Base-by-base conservation (phyloP, 1,284 basidiomycete genomes). In the Moniliophthora roreri region DNA sequence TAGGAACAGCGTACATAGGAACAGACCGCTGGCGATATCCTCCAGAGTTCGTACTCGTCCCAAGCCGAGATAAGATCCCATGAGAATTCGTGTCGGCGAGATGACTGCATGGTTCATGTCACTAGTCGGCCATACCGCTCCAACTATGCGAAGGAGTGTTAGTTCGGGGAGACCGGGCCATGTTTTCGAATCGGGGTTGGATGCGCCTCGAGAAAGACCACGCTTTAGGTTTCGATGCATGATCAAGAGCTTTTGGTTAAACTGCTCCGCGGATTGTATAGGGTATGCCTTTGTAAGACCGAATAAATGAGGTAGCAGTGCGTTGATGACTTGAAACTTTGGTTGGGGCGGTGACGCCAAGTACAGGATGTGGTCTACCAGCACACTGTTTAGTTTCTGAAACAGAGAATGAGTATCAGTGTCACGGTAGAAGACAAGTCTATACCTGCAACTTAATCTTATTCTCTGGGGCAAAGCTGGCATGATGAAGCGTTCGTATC, bases 161-260 rank as follows among this genome's bases (percentile, higher is more conserved):
- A 99, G 77, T 67, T 99, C 97, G 3, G 93, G 75, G 1, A 87
- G 68, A 3, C 88, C 86, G 1, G 97, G 97, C 87, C 93, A 97
- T 0, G 94, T 98, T 69, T 84, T 89, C 1, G 92, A 79, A 3
- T 82, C 75, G 0, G 70, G 69, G 20, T 82, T 75, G 11, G 83
- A 74, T 0, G 92, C 75, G 1, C 91, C 93, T n/a, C 78, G 80
- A 2, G 86, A 80, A 6, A 99, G 76, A 4, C 95, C 95, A 4
- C 87, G 85, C 52, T 85, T 85, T 47, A 99, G 83, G 68, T 98
- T 98, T 73, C 95, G 95, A 69, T 98, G 89, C 93, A 98, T 97
- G 9, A 98, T 71, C 0, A 80, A 74, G 42, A 99, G 79, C 70
- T 98, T 98, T 47, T 81, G 73, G 55, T 91, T 82, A 68, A 95